Evolutionary conservation across 2,329 filamentous ascomycete genomes (phyloP).

Genomic region (Penicillium sp.): DNA sequence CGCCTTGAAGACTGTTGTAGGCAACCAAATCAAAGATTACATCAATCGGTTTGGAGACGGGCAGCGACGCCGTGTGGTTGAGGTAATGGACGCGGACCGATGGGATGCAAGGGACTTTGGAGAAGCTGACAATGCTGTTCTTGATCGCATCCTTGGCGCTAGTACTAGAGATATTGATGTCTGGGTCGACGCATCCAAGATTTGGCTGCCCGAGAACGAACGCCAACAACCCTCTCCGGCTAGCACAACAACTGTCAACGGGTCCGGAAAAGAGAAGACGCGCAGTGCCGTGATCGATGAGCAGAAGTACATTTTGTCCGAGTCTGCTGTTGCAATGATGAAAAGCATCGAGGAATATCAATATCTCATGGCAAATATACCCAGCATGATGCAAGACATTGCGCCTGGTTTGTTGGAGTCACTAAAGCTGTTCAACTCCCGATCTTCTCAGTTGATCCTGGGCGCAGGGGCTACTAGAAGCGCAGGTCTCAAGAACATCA

Average conservation of each 20-base stretch:
- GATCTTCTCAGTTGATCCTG: conserved; percentile 90
- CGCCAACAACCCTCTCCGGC: too few species aligned
- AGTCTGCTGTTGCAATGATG: conserved; percentile 72
- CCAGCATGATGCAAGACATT: conserved; percentile 79
- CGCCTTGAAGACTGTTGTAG: conserved; percentile 52
- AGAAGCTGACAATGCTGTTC: conserved; percentile 42
- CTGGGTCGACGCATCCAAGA: conserved; percentile 46
- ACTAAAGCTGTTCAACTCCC: conserved; percentile 86
- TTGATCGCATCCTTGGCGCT: conserved; percentile 48
- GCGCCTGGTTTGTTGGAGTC: conserved; percentile 72
- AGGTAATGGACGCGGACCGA: conserved; percentile 52
- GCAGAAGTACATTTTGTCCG: conserved; percentile 75
- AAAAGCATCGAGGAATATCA: conserved; percentile 73
- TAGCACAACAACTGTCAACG: too few species aligned
- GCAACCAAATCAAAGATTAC: conserved; percentile 55
- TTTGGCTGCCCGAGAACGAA: conserved; percentile 39
- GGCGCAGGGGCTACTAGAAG: conserved; percentile 83
- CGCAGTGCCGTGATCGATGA: conserved; percentile 70
- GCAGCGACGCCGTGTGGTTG: conserved; percentile 50
- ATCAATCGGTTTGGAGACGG: conserved; percentile 49
- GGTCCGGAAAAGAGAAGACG: conserved; percentile 58
- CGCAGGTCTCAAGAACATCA: conserved; percentile 90
- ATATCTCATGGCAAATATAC: conserved; percentile 72
- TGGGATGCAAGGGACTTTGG: conserved; percentile 59
- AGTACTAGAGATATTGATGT: conserved; percentile 51